Conservation (phyloP, 805 yeast species). For the Lipomyces yamanashiensis region DNA sequence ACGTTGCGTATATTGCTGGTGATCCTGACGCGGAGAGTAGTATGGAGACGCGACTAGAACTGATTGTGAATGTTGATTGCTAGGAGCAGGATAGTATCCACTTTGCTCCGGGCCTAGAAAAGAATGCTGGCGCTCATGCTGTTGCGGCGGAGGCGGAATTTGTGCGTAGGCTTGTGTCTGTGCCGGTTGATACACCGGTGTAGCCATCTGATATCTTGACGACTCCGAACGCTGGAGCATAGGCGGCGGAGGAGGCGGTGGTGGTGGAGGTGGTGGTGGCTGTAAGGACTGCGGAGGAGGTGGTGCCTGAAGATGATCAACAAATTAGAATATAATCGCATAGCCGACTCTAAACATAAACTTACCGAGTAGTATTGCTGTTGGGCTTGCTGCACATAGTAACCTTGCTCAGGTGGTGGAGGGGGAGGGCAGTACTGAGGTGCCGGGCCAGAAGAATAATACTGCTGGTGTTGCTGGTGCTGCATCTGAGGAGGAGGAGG, state of each 20-base stretch:
- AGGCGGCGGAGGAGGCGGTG: not conserved
- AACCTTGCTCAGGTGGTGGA: not conserved
- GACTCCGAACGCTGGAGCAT: not conserved
- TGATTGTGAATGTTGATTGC: not conserved
- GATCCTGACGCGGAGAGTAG: not conserved
- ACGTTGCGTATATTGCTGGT: not conserved
- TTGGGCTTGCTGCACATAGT: not conserved
- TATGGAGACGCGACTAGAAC: not conserved
- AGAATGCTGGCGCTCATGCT: not conserved
- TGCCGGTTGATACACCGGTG: not conserved
- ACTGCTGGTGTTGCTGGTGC: not conserved
- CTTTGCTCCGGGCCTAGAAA: not conserved
- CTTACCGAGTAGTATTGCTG: not conserved
- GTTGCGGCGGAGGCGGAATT: conserved; percentile 2
- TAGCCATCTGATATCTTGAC: not conserved
- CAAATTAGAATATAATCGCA: not conserved
- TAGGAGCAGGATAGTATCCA: not conserved
- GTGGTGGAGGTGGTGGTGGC: not conserved
- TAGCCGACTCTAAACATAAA: not conserved
- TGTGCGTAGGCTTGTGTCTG: not conserved
- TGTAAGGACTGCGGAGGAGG: not conserved
- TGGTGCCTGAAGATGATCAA: not conserved
- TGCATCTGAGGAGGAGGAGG: not conserved
- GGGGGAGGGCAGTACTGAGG: not conserved
- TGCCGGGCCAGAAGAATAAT: not conserved